phyloP scores from a whole-genome alignment of 306 rosid species.

The Vicia villosa region DNA sequence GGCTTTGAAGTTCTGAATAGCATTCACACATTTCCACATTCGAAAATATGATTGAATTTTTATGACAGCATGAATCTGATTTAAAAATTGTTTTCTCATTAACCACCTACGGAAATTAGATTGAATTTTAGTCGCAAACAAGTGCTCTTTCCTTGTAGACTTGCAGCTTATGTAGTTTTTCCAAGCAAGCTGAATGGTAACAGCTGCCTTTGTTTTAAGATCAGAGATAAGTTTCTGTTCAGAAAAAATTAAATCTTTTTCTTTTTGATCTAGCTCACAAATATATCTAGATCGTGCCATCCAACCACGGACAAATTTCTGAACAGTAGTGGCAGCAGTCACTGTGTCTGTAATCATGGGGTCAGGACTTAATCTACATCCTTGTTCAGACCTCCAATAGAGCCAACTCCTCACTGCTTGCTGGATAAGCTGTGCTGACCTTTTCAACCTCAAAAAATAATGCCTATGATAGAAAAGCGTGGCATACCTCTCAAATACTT shows the following conservation, averaged over 20 bases:
- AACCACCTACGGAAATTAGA: slow-evolving; percentile 60
- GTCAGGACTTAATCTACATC: slow-evolving; percentile 26
- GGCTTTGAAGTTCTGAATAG: slow-evolving; percentile 51
- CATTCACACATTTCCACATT: slow-evolving; percentile 64
- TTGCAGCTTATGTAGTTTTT: slow-evolving; percentile 41
- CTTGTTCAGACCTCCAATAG: slow-evolving; percentile 43
- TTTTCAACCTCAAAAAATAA: slow-evolving; percentile 51
- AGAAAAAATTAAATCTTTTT: slow-evolving; percentile 32
- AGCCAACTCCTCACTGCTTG: slow-evolving; percentile 59
- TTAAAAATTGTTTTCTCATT: slow-evolving; percentile 54
- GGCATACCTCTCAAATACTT: slow-evolving; percentile 44
- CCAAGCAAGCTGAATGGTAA: slow-evolving; percentile 59
- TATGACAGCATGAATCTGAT: slow-evolving; percentile 56
- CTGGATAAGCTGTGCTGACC: slow-evolving; percentile 58
- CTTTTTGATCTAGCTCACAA: slow-evolving; percentile 40
- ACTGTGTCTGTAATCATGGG: slow-evolving; percentile 29
- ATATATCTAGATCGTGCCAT: slow-evolving; percentile 47
- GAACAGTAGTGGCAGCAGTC: slow-evolving; percentile 53
- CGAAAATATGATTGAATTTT: slow-evolving; percentile 68
- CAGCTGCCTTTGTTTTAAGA: slow-evolving; percentile 50
- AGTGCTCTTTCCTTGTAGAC: slow-evolving; percentile 42
- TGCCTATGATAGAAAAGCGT: slow-evolving; percentile 47
- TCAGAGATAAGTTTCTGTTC: slow-evolving; percentile 35
- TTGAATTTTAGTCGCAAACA: slow-evolving; percentile 67
- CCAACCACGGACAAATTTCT: slow-evolving; percentile 63